Conservation (phyloP, 371 early-diverging fungal genomes). For the Zopfochytrium polystomum region DNA sequence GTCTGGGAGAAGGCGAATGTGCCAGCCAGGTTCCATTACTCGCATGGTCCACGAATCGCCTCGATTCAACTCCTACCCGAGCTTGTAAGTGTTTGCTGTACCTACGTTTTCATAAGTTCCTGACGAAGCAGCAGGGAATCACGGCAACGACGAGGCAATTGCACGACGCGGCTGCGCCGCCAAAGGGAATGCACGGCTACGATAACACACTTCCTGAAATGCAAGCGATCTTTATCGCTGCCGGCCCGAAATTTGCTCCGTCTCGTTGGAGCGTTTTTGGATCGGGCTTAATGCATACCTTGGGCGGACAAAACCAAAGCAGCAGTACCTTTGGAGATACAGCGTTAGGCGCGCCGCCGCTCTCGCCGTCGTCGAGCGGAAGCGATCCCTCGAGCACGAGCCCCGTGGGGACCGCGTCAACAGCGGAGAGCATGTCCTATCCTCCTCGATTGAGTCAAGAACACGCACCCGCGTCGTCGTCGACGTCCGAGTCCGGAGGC, state of each 20-base stretch:
- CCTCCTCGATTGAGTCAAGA: background rate
- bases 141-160: constrained; percentile 1
- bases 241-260: constrained; percentile 65
- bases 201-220: constrained; percentile 73
- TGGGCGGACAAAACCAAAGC: background rate
- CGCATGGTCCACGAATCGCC: constrained; percentile 60
- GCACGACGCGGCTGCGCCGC: background rate
- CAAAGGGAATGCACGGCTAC: constrained; percentile 82
- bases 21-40: constrained; percentile 39
- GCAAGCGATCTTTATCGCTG: constrained; percentile 84
- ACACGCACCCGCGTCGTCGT: background rate
- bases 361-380: background rate
- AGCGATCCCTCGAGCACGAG: background rate
- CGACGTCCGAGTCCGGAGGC: background rate
- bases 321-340: constrained; percentile 5
- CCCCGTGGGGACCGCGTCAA: background rate
- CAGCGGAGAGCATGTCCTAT: background rate
- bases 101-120: no score
- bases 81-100: constrained; percentile 49
- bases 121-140: no score
- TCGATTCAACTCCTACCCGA: constrained; percentile 74
- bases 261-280: background rate
- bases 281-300: background rate
- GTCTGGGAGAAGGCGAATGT: constrained; percentile 33
- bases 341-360: constrained; percentile 7